Conservation (phyloP, 495 filamentous ascomycete species). For the Penicillium dipodomyicola region DNA sequence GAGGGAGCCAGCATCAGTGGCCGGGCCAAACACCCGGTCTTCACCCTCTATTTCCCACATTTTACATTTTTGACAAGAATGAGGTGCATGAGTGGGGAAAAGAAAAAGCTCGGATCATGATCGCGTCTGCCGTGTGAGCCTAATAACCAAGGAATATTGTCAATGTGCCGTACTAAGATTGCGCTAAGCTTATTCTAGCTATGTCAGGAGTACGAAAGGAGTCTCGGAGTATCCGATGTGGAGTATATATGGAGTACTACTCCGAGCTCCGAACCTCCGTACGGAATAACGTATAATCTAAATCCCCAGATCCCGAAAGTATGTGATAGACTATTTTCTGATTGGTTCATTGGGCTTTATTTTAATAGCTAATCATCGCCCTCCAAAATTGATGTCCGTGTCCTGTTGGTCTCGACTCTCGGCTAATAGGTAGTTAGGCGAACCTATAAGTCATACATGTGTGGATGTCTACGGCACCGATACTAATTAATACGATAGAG, state of each 20-base stretch:
- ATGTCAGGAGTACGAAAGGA: background rate
- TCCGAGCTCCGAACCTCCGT: too few relatives aligned
- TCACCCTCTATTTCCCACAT: background rate
- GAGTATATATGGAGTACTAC: too few relatives aligned
- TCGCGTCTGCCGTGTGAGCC: conserved; percentile 4
- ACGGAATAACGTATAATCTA: background rate
- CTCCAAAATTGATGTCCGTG: background rate
- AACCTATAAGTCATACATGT: background rate
- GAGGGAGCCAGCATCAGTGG: background rate
- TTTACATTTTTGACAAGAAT: conserved; percentile 1
- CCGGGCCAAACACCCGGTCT: conserved; percentile 4
- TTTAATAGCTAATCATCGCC: background rate
- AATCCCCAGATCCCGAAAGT: background rate
- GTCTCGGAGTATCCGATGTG: too few relatives aligned
- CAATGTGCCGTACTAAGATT: background rate
- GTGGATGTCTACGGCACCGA: background rate
- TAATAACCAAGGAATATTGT: background rate
- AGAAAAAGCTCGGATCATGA: conserved; percentile 14
- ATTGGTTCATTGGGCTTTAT: background rate
- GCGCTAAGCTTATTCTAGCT: background rate
- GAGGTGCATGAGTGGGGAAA: conserved; percentile 17
- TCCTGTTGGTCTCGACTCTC: background rate
- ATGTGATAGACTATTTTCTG: background rate
- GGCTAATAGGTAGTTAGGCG: background rate
- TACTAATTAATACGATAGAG: background rate